Evolutionary conservation across 352 stramenopile genomes (phyloP).

Genomic region (Globisporangium alternatum): DNA sequence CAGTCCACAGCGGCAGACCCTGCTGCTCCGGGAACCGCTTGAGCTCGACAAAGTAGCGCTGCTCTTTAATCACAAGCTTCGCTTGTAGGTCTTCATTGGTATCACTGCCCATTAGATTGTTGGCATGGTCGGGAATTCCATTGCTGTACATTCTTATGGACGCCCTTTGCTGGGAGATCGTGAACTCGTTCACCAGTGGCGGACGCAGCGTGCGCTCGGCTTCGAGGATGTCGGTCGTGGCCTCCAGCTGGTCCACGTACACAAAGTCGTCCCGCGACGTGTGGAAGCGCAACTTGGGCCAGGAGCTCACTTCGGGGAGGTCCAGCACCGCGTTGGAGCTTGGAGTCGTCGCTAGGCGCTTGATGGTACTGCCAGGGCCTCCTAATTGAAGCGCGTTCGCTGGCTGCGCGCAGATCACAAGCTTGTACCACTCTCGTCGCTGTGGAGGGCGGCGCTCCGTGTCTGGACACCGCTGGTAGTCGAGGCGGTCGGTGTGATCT

Average conservation of each 20-base stretch:
- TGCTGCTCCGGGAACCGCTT: slow-evolving; percentile 42
- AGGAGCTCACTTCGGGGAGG: slow-evolving; percentile 60
- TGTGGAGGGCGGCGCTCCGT: slow-evolving; percentile 22
- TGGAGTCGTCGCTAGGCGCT: slow-evolving; percentile 36
- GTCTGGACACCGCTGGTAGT: slow-evolving; percentile 51
- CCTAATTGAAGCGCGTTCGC: slow-evolving; percentile 51
- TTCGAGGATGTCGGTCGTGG: slow-evolving; percentile 22
- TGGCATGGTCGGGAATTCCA: slow-evolving; percentile 46
- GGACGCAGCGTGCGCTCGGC: slow-evolving; percentile 1
- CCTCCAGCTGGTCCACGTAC: slow-evolving; percentile 56
- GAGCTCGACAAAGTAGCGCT: slow-evolving; percentile 63
- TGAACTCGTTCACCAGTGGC: slow-evolving; percentile 36
- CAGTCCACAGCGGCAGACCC: slow-evolving; percentile 24
- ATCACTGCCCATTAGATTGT: slow-evolving; percentile 5
- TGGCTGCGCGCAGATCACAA: slow-evolving; percentile 39
- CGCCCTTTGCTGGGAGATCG: slow-evolving; percentile 34
- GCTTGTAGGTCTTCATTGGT: not conserved
- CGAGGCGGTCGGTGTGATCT: slow-evolving; percentile 55
- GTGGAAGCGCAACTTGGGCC: slow-evolving; percentile 49
- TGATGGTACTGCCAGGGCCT: slow-evolving; percentile 34
- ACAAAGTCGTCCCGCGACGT: slow-evolving; percentile 29
- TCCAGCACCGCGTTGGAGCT: slow-evolving; percentile 49
- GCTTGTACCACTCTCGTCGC: slow-evolving; percentile 42
- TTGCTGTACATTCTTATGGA: slow-evolving; percentile 61
- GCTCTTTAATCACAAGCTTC: slow-evolving; percentile 14